A percentile compares a stretch with the other conserved stretches of the same genome.
phyloP scores from a whole-genome alignment of 768 basidiomycete species.

The Mycena capillaripes region DNA sequence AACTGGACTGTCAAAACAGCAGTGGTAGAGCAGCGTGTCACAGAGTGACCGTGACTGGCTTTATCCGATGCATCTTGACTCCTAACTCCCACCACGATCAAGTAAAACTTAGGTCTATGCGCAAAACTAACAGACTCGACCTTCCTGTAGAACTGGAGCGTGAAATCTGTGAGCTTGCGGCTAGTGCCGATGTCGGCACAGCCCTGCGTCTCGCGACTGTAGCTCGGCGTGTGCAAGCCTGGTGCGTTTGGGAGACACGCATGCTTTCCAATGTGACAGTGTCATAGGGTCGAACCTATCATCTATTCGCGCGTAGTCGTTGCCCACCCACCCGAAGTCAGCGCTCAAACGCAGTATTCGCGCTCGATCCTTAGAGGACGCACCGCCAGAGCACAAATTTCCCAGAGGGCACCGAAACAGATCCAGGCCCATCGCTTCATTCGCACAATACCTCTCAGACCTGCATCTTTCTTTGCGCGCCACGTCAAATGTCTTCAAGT shows the following conservation, averaged over 20 bases:
- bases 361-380: not conserved
- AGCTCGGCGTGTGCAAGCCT: slow-evolving; percentile 28
- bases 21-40: too few relatives aligned
- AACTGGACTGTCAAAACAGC: too few relatives aligned
- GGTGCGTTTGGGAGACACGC: slow-evolving; percentile 4
- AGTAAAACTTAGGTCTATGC: not conserved
- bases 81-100: not conserved
- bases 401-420: not conserved
- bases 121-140: slow-evolving; percentile 10
- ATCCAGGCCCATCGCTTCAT: slow-evolving; percentile 11
- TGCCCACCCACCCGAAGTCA: not conserved
- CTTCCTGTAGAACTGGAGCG: slow-evolving; percentile 34
- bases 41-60: too few relatives aligned
- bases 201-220: slow-evolving; percentile 25
- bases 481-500: slow-evolving; percentile 25
- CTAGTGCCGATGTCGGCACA: slow-evolving; percentile 19
- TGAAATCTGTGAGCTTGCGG: slow-evolving; percentile 30
- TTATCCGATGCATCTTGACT: not conserved
- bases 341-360: not conserved
- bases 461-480: slow-evolving; percentile 24
- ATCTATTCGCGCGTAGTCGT: slow-evolving; percentile 29
- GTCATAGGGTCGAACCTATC: slow-evolving; percentile 30
- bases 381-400: not conserved
- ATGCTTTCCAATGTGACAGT: not conserved
- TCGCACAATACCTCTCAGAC: slow-evolving; percentile 22